Conservation (phyloP, 352 stramenopile genomes). For the Globisporangium okanoganense region DNA sequence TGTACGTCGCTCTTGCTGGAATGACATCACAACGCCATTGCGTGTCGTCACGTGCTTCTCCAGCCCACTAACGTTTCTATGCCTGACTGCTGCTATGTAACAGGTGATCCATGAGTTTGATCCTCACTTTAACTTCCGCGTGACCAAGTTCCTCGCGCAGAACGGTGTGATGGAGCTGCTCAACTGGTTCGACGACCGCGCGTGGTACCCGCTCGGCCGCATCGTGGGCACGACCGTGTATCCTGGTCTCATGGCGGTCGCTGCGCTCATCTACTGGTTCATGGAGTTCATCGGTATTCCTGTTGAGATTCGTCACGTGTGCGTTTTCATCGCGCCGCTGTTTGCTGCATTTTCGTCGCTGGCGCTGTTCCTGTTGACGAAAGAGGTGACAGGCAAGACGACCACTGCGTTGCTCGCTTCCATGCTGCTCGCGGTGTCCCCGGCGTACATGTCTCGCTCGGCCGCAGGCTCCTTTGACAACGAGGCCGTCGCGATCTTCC, state of each 20-base stretch:
- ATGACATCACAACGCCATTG: neutral
- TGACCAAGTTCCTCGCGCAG: constrained; percentile 93
- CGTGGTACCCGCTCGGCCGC: constrained; percentile 92
- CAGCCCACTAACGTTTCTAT: neutral
- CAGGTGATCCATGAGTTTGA: constrained; percentile 92
- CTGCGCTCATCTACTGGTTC: constrained; percentile 75
- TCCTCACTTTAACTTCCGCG: constrained; percentile 99
- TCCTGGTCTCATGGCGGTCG: constrained; percentile 89
- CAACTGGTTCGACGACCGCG: constrained; percentile 98
- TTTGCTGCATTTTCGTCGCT: constrained; percentile 86
- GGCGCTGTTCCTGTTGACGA: constrained; percentile 86
- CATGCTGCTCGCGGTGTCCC: constrained; percentile 94
- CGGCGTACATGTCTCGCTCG: constrained; percentile 96
- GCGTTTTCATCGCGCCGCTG: constrained; percentile 87
- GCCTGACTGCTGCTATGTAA: neutral
- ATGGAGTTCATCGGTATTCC: constrained; percentile 51
- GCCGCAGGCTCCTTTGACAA: constrained; percentile 99
- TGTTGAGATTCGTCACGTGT: constrained; percentile 84
- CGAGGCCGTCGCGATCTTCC: constrained; percentile 97
- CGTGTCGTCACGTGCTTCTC: neutral
- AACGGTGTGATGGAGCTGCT: constrained; percentile 92
- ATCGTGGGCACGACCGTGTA: constrained; percentile 92
- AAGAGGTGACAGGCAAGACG: constrained; percentile 59
- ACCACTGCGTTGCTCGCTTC: constrained; percentile 86
- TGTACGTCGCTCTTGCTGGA: constrained; percentile 26